Base-by-base conservation (phyloP, 345 rosid species). In the Microcos paniculata region DNA sequence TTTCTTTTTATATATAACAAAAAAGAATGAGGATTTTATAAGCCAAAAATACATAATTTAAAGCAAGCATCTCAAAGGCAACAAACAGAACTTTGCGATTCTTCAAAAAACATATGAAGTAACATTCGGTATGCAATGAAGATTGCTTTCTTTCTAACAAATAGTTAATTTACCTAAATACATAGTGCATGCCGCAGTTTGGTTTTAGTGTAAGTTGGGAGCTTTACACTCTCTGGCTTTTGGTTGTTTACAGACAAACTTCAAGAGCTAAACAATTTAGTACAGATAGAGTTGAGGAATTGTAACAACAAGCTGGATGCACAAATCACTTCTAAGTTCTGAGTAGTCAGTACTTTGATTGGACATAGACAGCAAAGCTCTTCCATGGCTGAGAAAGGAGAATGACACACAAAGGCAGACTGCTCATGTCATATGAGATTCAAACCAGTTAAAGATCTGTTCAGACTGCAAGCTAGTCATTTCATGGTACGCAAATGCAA, bases 401-500 rank as follows among this genome's bases (percentile, higher is more conserved):
- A 52, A 68, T 21, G 38, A 1, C 14, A 38, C n/a, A 5, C 18
- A 72, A 56, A 4, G 23, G 57, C 59, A 43, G 16, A 66, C 55
- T 52, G 76, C 13, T 86, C 82, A 86, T 33, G 73, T 74, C 87
- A 90, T 77, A 81, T 96, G 97, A 45, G 95, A 89, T 79, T 96
- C 94, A 75, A 96, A 90, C 99, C 98, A 96, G 76, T 82, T 83
- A 75, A 93, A 96, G 71, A 96, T 93, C 74, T 87, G 90, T 40
- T 92, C 86, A 53, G 94, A 92, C 80, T 86, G 94, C 82, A 89
- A 77, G 77, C 99, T 96, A 16, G 97, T 93, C 99, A 96, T 93
- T 74, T 96, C 99, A 71, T 96, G 99, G 70, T 81, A 80, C n/a
- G 96, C 92, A 81, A 84, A 96, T 12, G 98, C 99, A 77, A 93